These are phyloP conservation scores for Claviceps sp. DNA, from an alignment of 2,329 filamentous ascomycete species.

Conservation along the genomic window DNA sequence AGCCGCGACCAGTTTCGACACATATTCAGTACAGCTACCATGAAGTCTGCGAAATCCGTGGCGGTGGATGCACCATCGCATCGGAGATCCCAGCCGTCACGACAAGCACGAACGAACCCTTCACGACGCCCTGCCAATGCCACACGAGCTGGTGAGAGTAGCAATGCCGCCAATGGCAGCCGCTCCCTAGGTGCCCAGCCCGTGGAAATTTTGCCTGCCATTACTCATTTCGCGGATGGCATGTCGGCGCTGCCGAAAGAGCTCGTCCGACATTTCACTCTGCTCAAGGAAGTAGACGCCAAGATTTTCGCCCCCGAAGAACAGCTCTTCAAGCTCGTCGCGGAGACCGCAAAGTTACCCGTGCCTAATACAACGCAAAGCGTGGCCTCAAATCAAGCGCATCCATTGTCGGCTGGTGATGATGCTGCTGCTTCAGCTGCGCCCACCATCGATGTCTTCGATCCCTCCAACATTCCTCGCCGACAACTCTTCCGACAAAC, in stretches of 20 bases:
- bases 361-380: too few species aligned
- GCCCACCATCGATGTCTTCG: conserved; percentile 28
- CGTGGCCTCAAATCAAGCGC: conserved; percentile 19
- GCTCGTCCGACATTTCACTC: conserved; percentile 86
- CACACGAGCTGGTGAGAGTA: conserved; percentile 27
- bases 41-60: conserved; percentile 42
- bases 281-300: conserved; percentile 94
- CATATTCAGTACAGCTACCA: conserved; percentile 14
- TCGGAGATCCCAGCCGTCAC: conserved; percentile 49
- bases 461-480: conserved; percentile 46
- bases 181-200: conserved; percentile 38
- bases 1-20: neutral
- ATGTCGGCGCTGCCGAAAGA: conserved; percentile 88
- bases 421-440: conserved; percentile 7
- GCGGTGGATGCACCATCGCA: conserved; percentile 31
- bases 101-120: conserved; percentile 53
- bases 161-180: conserved; percentile 32
- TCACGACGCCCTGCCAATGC: conserved; percentile 38
- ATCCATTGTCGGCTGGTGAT: conserved; percentile 18
- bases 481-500: conserved; percentile 68
- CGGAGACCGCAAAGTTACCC: conserved; percentile 41
- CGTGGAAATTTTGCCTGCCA: conserved; percentile 53
- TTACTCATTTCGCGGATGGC: conserved; percentile 74
- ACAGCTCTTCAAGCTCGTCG: conserved; percentile 62
- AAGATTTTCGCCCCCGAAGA: conserved; percentile 88